These are phyloP conservation scores for Psidium friedrichsthalianum DNA, from an alignment of 345 rosid genomes.

Conservation along the genomic window DNA sequence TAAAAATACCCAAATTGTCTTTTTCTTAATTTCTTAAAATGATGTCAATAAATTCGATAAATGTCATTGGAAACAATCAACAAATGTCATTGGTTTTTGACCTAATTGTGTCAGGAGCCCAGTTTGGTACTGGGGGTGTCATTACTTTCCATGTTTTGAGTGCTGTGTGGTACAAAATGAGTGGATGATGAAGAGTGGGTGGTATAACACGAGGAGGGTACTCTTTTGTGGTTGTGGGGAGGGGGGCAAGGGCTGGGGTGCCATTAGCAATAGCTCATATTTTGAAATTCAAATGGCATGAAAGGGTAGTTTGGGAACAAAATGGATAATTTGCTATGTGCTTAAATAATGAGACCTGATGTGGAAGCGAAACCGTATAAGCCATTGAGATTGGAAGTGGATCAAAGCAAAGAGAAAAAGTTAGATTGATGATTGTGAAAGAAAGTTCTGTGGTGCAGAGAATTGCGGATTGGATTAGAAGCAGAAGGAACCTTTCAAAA, in stretches of 20 bases:
- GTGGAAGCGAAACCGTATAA: background rate
- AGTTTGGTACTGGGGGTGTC: background rate
- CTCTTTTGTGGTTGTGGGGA: no score
- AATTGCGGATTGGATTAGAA: background rate
- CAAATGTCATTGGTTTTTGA: background rate
- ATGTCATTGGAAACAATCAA: background rate
- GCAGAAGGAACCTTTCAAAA: background rate
- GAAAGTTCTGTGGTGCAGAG: background rate
- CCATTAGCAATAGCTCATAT: background rate
- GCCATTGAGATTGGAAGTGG: background rate
- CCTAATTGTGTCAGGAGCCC: background rate
- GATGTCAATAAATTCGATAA: background rate
- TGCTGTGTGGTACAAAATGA: background rate
- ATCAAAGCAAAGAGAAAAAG: background rate
- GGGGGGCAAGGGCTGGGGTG: no score
- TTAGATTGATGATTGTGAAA: background rate
- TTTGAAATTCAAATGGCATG: background rate
- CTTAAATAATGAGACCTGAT: background rate
- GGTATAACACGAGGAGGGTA: background rate
- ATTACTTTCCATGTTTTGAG: background rate
- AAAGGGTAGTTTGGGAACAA: background rate
- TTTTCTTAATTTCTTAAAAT: background rate
- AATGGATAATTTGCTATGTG: background rate
- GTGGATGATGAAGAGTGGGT: background rate
- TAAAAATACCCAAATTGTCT: background rate